Conservation (phyloP, 164 flowering plant species). For the Berberis vulgaris region DNA sequence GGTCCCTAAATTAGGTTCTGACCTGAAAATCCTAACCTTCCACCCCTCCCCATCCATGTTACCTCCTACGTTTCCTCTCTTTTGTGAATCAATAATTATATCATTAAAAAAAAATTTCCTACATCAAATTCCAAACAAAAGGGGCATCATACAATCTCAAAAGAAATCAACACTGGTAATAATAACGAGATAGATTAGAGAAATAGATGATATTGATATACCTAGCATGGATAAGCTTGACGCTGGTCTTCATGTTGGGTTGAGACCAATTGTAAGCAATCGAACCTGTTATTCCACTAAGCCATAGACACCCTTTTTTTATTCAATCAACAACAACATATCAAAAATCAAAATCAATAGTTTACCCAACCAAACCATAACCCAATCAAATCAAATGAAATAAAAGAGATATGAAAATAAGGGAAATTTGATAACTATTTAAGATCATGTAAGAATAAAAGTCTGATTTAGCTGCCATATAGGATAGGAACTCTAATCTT, state of each 20-base stretch:
- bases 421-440: slow-evolving; percentile 5
- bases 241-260: slow-evolving; percentile 90
- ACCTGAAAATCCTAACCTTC: no score
- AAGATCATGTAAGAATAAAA: no score
- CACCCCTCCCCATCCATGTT: no score
- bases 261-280: slow-evolving; percentile 85
- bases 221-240: slow-evolving; percentile 91
- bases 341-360: background rate
- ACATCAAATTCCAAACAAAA: background rate
- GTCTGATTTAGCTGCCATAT: no score
- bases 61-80: no score
- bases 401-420: background rate
- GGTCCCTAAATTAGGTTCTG: no score
- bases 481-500: no score
- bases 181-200: no score
- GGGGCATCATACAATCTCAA: no score
- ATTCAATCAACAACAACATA: background rate
- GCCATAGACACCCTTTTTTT: slow-evolving; percentile 59
- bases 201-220: slow-evolving; percentile 7
- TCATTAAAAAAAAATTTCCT: no score
- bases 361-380: background rate
- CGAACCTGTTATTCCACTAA: slow-evolving; percentile 73
- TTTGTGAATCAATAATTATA: no score
- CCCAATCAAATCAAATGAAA: background rate
- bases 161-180: no score